These are phyloP conservation scores for Candida tibetensis DNA, from an alignment of 805 yeast genomes.

Conservation along the genomic window DNA sequence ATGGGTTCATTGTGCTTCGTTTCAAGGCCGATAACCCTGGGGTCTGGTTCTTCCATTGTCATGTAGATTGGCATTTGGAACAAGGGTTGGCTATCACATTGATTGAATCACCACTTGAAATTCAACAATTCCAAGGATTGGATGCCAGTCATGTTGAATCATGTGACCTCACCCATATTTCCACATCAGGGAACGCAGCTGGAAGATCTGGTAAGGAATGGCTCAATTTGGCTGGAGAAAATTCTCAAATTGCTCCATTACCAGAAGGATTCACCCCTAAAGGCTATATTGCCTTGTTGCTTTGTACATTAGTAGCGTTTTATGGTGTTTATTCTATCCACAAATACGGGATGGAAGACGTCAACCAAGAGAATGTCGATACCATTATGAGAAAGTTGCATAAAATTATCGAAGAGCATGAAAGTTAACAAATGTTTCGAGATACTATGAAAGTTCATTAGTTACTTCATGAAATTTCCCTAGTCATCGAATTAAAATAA, in stretches of 20 bases:
- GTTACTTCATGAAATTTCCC: no score
- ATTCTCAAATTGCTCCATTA: slow-evolving; percentile 56
- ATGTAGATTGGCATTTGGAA: slow-evolving; percentile 79
- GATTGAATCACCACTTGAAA: slow-evolving; percentile 63
- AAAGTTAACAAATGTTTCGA: neutral
- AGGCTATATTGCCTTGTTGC: slow-evolving; percentile 62
- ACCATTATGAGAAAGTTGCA: slow-evolving; percentile 37
- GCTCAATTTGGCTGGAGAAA: slow-evolving; percentile 59
- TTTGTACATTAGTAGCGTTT: slow-evolving; percentile 55
- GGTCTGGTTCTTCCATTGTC: slow-evolving; percentile 93
- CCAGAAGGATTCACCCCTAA: slow-evolving; percentile 69
- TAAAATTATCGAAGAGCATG: slow-evolving; percentile 28
- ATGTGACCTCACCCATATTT: slow-evolving; percentile 47
- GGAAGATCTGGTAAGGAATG: slow-evolving; percentile 49
- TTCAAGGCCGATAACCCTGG: slow-evolving; percentile 88
- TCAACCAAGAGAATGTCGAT: slow-evolving; percentile 47
- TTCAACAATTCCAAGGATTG: slow-evolving; percentile 28
- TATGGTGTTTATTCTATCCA: slow-evolving; percentile 60
- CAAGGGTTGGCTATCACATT: slow-evolving; percentile 76
- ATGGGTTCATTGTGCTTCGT: slow-evolving; percentile 66
- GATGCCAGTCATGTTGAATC: slow-evolving; percentile 50
- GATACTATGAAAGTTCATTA: no score
- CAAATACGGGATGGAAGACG: slow-evolving; percentile 64
- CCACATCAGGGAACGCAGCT: slow-evolving; percentile 70
- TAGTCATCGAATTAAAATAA: no score